Base-by-base conservation (phyloP, 352 stramenopile species). In the Pythium phragmitis region DNA sequence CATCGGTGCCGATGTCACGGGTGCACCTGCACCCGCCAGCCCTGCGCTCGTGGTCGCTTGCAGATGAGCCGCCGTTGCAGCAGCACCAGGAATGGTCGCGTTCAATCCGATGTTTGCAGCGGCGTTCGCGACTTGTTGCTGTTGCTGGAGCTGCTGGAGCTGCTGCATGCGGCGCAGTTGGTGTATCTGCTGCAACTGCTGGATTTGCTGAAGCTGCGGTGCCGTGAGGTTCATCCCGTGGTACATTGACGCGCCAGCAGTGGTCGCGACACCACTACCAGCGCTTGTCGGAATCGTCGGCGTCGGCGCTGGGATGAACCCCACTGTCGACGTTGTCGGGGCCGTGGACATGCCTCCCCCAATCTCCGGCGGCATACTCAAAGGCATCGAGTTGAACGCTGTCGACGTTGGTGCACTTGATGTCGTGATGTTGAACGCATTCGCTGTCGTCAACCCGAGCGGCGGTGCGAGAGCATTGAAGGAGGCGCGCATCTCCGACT, bases 111-210 rank as follows among this genome's bases (percentile, higher is more conserved):
- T 73, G 36, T 73, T 73, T 48, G 70, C 54, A 48, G 70, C 41
- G 46, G 75, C 60, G 50, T 72, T 65, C 23, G 73, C 52, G 75
- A 82, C 34, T 65, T 88, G 72, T 37, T 89, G 79, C 60, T 89
- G 83, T 41, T 91, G 84, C 37, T 91, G 85, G 12, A 93, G 69
- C 55, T 89, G 82, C 46, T 90, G 71, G 17, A 80, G 58, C 49
- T 85, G 76, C 50, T 82, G 82, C 85, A 92, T 90, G 5, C 80
- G 82, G 37, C 82, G 81, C 23, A 94, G 69, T 33, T 94, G 85
- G 62, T 94, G 86, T 55, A 96, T 91, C 66, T 94, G 85, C 62
- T 95, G 87, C 4, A 95, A 78, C 51, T 93, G 86, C 60, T 94
- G 85, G 19, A 94, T 87, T 57, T 94, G 85, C 49, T 93, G 87